Base-by-base conservation (phyloP, 2,329 filamentous ascomycete genomes). In the Fonsecaea erecta region DNA sequence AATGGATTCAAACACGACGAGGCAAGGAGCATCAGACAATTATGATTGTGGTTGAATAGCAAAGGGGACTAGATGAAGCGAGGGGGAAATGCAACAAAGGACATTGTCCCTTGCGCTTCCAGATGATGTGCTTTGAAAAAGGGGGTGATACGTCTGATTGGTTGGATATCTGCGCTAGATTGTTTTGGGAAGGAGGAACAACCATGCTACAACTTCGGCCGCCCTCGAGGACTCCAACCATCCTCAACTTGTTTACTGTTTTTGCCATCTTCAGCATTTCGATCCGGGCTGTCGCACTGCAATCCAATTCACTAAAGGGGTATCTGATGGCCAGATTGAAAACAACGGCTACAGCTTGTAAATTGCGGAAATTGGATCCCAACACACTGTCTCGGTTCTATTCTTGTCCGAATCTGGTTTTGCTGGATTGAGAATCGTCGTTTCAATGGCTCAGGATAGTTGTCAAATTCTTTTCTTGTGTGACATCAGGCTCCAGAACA, bases 361-460 rank as follows among this genome's bases (percentile, higher is more conserved):
- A 37, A 21, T 26, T 16, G n/a, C 37, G 56, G 64, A 66, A 37
- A 67, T 67, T 64, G 53, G 35, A 28, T 43, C 32, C n/a, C 30
- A 35, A 11, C 24, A 62, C n/a, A 51, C 26, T 67, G 61, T 67
- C 65, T 67, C 51, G 53, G 53, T 55, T 54, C 24, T 52, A 54
- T 46, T 61, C 59, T 54, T 37, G 51, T 32, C 51, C 35, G n/a
- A 21, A 61, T 53, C 35, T 34, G 35, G 37, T 11, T 48, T 3
- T 54, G 43, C 30, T 30, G 26, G 54, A 53, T n/a, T 30, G 54
- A 52, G 30, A 8, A 24, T 46, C 18, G 35, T 12, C 18, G 28
- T 28, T 16, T 35, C 30, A 54, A 32, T 64, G 56, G 35, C 52
- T 63, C 56, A 52, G 46, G 40, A 62, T 34, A 48, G 54, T 62